Conservation (phyloP, 129 eudicot genomes). For the Dittrichia graveolens region DNA sequence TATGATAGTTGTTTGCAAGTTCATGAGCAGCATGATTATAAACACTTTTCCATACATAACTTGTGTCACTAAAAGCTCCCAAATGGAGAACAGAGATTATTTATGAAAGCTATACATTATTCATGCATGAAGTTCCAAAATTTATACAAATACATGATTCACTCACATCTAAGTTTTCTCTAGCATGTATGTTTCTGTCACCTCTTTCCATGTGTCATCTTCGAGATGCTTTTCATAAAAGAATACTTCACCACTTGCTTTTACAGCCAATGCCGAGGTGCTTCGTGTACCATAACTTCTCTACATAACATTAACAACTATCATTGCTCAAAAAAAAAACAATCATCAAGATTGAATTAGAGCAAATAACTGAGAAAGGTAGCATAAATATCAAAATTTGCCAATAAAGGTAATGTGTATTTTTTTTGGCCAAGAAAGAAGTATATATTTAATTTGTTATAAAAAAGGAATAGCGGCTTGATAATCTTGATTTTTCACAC, state of each 20-base stretch:
- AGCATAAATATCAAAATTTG: neutral
- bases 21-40: neutral
- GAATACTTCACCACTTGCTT: slow-evolving; percentile 48
- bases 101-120: slow-evolving; percentile 2
- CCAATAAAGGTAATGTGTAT: too few relatives aligned
- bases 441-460: too few relatives aligned
- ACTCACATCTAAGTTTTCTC: slow-evolving; percentile 35
- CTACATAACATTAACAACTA: slow-evolving; percentile 32
- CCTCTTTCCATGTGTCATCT: slow-evolving; percentile 60
- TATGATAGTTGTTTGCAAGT: neutral
- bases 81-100: neutral
- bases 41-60: neutral
- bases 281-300: slow-evolving; percentile 92
- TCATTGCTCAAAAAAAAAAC: too few relatives aligned
- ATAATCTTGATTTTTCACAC: too few relatives aligned
- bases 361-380: too few relatives aligned
- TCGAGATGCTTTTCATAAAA: slow-evolving; percentile 69
- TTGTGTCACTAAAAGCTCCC: neutral
- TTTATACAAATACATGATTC: slow-evolving; percentile 3
- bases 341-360: too few relatives aligned
- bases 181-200: slow-evolving; percentile 40
- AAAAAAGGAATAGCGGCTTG: too few relatives aligned
- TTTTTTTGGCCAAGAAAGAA: too few relatives aligned
- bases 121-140: neutral
- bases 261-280: slow-evolving; percentile 58